phyloP scores from a whole-genome alignment of 495 filamentous ascomycete species.

The Usnea hakonensis region DNA sequence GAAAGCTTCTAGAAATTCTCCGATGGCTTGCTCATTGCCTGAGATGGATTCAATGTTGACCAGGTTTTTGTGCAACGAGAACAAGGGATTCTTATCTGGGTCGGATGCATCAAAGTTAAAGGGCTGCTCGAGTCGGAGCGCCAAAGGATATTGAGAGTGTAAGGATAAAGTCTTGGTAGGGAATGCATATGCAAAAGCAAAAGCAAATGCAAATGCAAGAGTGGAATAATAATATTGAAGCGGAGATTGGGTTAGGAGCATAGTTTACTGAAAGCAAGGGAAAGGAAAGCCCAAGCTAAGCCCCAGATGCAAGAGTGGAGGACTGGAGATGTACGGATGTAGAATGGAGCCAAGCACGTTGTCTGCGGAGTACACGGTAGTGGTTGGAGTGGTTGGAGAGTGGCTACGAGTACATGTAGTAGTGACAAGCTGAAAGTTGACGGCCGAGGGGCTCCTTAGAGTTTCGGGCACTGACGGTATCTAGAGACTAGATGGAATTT shows the following conservation, averaged over 20 bases:
- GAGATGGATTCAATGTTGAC: constrained; percentile 69
- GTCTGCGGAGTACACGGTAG: not conserved
- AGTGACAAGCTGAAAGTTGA: not conserved
- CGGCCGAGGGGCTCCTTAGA: not conserved
- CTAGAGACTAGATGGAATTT: not conserved
- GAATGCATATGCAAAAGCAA: too few relatives aligned
- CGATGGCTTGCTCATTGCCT: constrained; percentile 62
- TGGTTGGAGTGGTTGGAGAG: too few relatives aligned
- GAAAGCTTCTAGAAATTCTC: constrained; percentile 58
- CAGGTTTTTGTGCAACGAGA: constrained; percentile 69
- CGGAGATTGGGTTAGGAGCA: not conserved
- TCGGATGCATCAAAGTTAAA: not conserved
- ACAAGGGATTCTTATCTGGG: constrained; percentile 36
- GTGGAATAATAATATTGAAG: not conserved
- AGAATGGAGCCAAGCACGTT: too few relatives aligned
- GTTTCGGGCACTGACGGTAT: not conserved
- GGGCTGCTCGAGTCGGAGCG: not conserved
- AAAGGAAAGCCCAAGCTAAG: not conserved
- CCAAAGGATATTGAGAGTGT: not conserved
- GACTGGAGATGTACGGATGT: not conserved
- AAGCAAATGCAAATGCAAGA: not conserved
- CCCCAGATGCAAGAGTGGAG: not conserved
- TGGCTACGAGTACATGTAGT: too few relatives aligned
- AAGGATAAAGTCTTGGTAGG: not conserved
- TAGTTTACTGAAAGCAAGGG: not conserved